Conservation (phyloP, 2,329 filamentous ascomycete genomes). For the Aurifilum marmelostoma region DNA sequence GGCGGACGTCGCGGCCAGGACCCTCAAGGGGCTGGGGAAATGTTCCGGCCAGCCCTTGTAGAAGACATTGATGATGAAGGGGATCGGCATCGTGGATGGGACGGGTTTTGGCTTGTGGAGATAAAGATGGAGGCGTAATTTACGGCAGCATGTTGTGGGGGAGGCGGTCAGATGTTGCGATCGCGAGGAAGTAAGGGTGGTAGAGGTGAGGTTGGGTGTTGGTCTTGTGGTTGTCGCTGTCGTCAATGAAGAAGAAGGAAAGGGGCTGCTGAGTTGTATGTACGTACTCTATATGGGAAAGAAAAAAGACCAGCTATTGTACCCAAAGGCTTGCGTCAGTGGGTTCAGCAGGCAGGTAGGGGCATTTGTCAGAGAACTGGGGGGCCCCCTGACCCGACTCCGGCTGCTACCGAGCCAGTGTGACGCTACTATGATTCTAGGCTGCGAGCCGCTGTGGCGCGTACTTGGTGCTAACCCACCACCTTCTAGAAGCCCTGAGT, state of each 20-base stretch:
- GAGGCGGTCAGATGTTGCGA: conserved; percentile 2
- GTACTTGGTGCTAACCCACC: background rate
- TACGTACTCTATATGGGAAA: background rate
- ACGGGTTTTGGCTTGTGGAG: conserved; percentile 17
- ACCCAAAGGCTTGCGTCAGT: conserved; percentile 23
- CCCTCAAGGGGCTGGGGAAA: conserved; percentile 47
- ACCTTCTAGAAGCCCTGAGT: background rate
- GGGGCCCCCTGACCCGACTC: conserved; percentile 4
- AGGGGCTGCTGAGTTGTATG: conserved; percentile 14
- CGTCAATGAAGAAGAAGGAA: conserved; percentile 6
- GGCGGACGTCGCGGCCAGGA: conserved; percentile 45
- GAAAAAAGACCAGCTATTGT: conserved; percentile 2
- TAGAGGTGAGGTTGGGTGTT: conserved; percentile 8
- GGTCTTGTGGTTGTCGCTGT: background rate
- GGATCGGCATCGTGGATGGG: conserved; percentile 53
- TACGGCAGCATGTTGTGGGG: conserved; percentile 27
- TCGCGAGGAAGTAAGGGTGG: background rate
- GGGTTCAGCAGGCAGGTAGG: conserved; percentile 13
- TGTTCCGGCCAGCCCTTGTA: conserved; percentile 54
- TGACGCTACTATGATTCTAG: background rate
- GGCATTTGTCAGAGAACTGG: background rate
- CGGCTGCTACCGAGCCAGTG: conserved; percentile 23
- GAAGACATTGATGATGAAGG: conserved; percentile 51
- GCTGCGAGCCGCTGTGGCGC: background rate
- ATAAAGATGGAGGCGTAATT: conserved; percentile 7